Evolutionary conservation across 257 asterid species (phyloP).

Genomic region (Solanum tacnaense): DNA sequence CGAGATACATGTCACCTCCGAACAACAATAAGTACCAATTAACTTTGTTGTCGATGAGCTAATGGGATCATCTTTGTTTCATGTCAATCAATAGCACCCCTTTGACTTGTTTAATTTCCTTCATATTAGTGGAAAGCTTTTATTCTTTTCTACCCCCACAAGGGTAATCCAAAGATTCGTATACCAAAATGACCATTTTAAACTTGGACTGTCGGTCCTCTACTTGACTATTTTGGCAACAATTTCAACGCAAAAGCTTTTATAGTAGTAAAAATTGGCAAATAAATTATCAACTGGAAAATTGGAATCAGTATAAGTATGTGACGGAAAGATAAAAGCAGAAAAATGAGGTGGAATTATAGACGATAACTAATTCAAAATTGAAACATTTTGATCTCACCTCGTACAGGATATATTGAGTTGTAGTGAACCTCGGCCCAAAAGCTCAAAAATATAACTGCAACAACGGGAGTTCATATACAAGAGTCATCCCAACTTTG

Average conservation of each 20-base stretch:
- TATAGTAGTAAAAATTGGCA: not conserved
- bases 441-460: constrained; percentile 91
- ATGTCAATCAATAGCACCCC: not conserved
- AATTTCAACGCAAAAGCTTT: not conserved
- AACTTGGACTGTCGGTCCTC: not conserved
- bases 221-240: not conserved
- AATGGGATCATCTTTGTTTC: not conserved
- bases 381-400: constrained; percentile 22
- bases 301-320: not conserved
- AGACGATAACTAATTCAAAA: not conserved
- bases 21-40: not conserved
- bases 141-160: not conserved
- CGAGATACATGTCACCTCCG: not conserved
- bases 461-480: constrained; percentile 3
- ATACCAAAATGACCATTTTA: not conserved
- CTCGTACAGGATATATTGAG: constrained; percentile 92
- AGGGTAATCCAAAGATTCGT: not conserved
- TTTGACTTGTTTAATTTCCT: not conserved
- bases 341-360: not conserved
- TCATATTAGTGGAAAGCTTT: not conserved
- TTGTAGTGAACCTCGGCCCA: constrained; percentile 99
- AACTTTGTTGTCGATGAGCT: not conserved
- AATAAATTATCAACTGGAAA: not conserved
- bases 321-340: not conserved
- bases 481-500: not conserved